Conservation (phyloP, 73 alveolate genomes). For the Breviolum minutum region DNA sequence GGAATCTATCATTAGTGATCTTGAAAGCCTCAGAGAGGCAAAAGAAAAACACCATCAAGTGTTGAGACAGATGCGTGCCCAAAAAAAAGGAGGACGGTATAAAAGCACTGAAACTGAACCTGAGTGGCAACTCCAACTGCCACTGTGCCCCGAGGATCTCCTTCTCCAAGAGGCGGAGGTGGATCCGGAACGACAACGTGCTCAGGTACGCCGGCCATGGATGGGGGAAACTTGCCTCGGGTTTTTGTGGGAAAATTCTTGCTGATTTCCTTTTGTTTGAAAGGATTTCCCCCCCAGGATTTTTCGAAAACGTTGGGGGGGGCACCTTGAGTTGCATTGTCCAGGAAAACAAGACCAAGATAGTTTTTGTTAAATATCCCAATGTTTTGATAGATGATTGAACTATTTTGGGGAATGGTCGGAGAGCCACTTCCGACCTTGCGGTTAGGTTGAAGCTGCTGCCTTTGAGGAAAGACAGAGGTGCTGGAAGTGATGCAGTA, state of each 20-base stretch:
- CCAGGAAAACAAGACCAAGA: too few relatives aligned
- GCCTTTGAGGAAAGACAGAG: conserved; percentile 89
- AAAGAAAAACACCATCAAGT: too few relatives aligned
- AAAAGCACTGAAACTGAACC: background rate
- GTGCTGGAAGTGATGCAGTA: background rate
- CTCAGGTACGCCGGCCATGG: conserved; percentile 44
- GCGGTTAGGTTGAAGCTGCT: conserved; percentile 85
- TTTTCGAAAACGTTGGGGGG: background rate
- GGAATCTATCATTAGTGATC: background rate
- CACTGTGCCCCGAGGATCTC: too few relatives aligned
- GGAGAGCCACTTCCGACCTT: too few relatives aligned
- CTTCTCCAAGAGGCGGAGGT: conserved; percentile 24
- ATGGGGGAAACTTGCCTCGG: too few relatives aligned
- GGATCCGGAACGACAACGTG: conserved; percentile 58
- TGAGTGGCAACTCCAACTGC: background rate
- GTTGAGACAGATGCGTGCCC: too few relatives aligned
- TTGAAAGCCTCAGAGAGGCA: too few relatives aligned
- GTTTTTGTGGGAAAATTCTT: too few relatives aligned
- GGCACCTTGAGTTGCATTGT: background rate
- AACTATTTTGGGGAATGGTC: background rate
- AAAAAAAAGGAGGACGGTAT: background rate
- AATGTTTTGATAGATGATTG: background rate
- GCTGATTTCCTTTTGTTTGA: too few relatives aligned
- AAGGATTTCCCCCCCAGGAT: background rate
- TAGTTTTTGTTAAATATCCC: too few relatives aligned